phyloP scores from a whole-genome alignment of 768 basidiomycete genomes.

The Lactarius psammicola region DNA sequence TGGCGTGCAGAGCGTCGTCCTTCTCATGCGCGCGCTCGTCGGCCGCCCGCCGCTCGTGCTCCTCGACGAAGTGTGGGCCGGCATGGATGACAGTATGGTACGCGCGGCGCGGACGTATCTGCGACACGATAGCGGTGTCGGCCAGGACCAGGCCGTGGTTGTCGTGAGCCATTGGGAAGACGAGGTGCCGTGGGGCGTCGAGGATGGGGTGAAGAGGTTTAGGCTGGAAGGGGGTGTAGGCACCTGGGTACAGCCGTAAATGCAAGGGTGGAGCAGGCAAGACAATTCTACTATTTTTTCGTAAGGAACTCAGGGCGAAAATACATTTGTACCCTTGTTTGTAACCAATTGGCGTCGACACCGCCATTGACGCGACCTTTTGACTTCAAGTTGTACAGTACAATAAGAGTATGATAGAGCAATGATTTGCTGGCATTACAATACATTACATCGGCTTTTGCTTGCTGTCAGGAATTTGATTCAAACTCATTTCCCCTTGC shows the following conservation, averaged over 20 bases:
- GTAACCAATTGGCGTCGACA: too few relatives aligned
- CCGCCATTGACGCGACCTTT: too few relatives aligned
- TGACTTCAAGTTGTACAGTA: too few relatives aligned
- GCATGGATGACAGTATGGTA: conserved; percentile 85
- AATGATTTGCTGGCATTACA: too few relatives aligned
- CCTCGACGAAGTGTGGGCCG: conserved; percentile 90
- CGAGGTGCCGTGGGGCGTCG: conserved; percentile 78
- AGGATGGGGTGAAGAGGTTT: conserved; percentile 49
- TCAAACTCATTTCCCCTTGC: too few relatives aligned
- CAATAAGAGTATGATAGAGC: too few relatives aligned
- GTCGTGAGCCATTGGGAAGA: conserved; percentile 90
- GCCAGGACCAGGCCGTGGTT: conserved; percentile 68
- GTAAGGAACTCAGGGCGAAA: too few relatives aligned
- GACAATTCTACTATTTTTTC: too few relatives aligned
- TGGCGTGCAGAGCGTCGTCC: conserved; percentile 75
- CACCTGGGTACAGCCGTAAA: neutral
- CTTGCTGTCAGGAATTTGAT: too few relatives aligned
- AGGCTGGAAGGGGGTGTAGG: conserved; percentile 40
- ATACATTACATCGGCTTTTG: too few relatives aligned
- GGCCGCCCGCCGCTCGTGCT: conserved; percentile 70
- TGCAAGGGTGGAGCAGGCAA: too few relatives aligned
- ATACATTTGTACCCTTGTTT: too few relatives aligned
- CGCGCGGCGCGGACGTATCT: conserved; percentile 61
- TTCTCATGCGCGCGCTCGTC: conserved; percentile 86
- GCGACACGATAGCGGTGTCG: conserved; percentile 47